Conservation (phyloP, 31 red algal species). For the Asparagopsis taxiformis region DNA sequence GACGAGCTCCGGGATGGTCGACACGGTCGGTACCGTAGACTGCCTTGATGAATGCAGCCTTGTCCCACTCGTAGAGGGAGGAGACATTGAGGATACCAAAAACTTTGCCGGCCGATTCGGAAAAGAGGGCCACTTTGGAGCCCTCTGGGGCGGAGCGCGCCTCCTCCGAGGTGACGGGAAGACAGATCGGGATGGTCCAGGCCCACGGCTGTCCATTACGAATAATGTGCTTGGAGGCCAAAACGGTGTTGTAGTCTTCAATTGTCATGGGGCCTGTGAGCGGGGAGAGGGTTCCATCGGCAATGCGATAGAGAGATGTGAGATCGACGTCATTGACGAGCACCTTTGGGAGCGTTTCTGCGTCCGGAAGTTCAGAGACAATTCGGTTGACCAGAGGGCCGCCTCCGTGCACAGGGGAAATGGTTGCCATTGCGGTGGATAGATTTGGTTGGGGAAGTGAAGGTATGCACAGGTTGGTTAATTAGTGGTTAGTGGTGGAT, state of each 20-base stretch:
- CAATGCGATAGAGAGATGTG: conserved; percentile 88
- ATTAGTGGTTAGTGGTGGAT: too few relatives aligned
- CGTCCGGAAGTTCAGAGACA: conserved; percentile 52
- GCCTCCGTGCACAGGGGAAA: conserved; percentile 87
- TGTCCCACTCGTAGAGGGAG: conserved; percentile 73
- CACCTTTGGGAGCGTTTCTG: conserved; percentile 65
- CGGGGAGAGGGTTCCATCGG: conserved; percentile 89
- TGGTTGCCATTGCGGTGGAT: conserved; percentile 39
- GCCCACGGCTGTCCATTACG: conserved; percentile 57
- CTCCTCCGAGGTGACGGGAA: conserved; percentile 84
- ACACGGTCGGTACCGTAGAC: conserved; percentile 81
- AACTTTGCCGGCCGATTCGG: conserved; percentile 35
- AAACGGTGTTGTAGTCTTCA: conserved; percentile 75
- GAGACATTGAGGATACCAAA: conserved; percentile 64
- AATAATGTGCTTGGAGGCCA: conserved; percentile 67
- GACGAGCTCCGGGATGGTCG: conserved; percentile 86
- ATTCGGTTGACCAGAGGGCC: conserved; percentile 66
- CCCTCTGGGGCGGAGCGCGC: conserved; percentile 50
- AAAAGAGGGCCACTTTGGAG: conserved; percentile 53
- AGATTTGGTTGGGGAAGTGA: too few relatives aligned
- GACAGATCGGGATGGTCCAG: conserved; percentile 88
- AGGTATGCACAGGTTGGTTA: too few relatives aligned
- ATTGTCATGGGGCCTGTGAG: conserved; percentile 89
- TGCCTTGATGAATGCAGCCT: conserved; percentile 70
- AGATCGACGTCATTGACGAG: conserved; percentile 72